These are phyloP conservation scores for Ascochyta lentis DNA, from an alignment of 2,329 filamentous ascomycete species.

Conservation along the genomic window DNA sequence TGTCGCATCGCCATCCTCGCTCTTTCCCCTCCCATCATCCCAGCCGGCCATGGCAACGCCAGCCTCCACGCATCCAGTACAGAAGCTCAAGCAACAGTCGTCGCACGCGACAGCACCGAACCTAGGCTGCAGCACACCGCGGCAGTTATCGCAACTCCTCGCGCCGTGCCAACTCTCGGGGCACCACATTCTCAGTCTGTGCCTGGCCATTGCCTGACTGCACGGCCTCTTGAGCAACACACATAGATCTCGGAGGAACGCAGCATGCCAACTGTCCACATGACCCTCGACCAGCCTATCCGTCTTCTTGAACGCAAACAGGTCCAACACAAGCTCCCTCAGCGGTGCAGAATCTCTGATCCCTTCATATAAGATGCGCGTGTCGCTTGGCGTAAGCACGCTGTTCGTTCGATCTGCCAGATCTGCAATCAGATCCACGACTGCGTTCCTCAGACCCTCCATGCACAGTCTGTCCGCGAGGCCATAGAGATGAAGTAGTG, in stretches of 20 bases:
- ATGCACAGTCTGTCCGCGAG: constrained; percentile 57
- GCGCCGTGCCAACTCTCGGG: constrained; percentile 47
- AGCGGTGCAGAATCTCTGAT: constrained; percentile 51
- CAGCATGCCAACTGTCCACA: constrained; percentile 56
- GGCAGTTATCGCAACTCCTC: constrained; percentile 48
- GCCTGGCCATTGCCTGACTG: constrained; percentile 51
- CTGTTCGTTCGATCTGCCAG: constrained; percentile 57
- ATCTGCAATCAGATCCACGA: constrained; percentile 52
- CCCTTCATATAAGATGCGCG: constrained; percentile 55
- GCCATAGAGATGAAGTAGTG: constrained; percentile 56
- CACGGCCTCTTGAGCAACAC: constrained; percentile 56
- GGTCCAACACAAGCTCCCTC: constrained; percentile 53
- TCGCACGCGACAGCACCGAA: constrained; percentile 50
- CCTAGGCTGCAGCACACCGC: constrained; percentile 48
- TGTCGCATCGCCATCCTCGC: constrained; percentile 20
- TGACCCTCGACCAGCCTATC: constrained; percentile 56
- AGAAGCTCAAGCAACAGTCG: constrained; percentile 52
- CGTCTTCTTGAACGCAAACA: constrained; percentile 62
- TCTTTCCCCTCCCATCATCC: constrained; percentile 36
- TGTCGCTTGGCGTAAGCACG: constrained; percentile 59
- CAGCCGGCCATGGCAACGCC: constrained; percentile 42
- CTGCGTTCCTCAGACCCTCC: constrained; percentile 54
- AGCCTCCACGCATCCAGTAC: constrained; percentile 46
- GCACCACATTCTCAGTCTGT: constrained; percentile 50
- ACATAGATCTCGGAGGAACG: constrained; percentile 55